These are phyloP conservation scores for Viridothelium virens DNA, from an alignment of 495 filamentous ascomycete species.

Conservation along the genomic window DNA sequence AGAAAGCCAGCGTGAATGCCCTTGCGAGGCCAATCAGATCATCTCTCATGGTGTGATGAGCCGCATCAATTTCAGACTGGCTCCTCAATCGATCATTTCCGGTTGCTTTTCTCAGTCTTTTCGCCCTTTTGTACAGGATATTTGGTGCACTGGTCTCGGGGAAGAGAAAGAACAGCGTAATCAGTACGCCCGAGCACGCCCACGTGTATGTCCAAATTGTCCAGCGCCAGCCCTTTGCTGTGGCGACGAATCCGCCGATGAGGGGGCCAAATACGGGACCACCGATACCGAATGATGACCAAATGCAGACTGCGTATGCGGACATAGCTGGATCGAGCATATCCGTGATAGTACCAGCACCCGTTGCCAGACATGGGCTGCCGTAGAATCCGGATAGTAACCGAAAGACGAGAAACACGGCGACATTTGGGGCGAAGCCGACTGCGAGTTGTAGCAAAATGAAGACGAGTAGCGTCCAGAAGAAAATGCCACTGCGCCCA, in stretches of 20 bases:
- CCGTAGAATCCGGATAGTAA: conserved; percentile 35
- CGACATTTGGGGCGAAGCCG: conserved; percentile 22
- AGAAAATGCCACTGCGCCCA: conserved; percentile 29
- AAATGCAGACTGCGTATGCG: conserved; percentile 27
- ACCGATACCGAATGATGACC: conserved; percentile 32
- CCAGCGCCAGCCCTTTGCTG: conserved; percentile 39
- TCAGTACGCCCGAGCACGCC: conserved; percentile 9
- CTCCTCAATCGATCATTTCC: conserved; percentile 26
- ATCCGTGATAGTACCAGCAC: conserved; percentile 33
- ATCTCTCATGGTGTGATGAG: conserved; percentile 27
- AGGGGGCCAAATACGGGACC: conserved; percentile 42
- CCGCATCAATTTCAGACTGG: conserved; percentile 40
- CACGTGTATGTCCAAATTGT: conserved; percentile 39
- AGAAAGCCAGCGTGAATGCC: conserved; percentile 40
- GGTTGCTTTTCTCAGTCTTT: conserved; percentile 19
- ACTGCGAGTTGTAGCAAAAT: conserved; percentile 27
- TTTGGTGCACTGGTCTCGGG: conserved; percentile 27
- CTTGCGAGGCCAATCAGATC: conserved; percentile 36
- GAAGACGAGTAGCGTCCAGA: conserved; percentile 38
- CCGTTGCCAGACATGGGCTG: conserved; percentile 32
- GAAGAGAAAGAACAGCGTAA: conserved; percentile 21
- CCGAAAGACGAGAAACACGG: conserved; percentile 27
- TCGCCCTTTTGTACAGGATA: conserved; percentile 30
- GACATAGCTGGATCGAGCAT: conserved; percentile 26
- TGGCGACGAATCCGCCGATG: conserved; percentile 38